Evolutionary conservation across 1,139 yeast species (phyloP).

Genomic region (Starmera stellimalicola): DNA sequence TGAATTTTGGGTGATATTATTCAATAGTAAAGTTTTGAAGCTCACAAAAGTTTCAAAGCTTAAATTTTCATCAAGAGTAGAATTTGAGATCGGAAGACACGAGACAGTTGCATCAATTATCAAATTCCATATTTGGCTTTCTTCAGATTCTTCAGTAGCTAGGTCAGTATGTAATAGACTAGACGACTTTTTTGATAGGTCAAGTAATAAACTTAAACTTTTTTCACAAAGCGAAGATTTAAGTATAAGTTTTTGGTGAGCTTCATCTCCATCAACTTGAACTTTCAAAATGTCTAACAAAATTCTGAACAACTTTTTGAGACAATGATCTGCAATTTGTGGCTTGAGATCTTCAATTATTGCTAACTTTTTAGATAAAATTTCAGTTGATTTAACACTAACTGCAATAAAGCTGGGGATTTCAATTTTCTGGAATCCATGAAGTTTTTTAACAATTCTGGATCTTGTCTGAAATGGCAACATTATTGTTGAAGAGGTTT

Average conservation of each 20-base stretch:
- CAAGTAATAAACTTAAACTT: conserved; percentile 23
- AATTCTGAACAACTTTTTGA: conserved; percentile 29
- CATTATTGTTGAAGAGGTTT: conserved; percentile 40
- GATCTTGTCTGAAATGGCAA: conserved; percentile 53
- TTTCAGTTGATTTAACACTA: conserved; percentile 39
- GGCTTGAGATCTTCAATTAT: conserved; percentile 24
- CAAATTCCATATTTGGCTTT: conserved; percentile 36
- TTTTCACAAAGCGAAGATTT: conserved; percentile 23
- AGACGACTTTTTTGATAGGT: conserved; percentile 19
- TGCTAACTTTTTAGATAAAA: conserved; percentile 30
- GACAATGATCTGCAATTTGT: conserved; percentile 37
- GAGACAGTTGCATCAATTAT: conserved; percentile 34
- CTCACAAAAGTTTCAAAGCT: conserved; percentile 38
- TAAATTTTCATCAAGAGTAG: conserved; percentile 33
- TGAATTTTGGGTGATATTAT: conserved; percentile 23
- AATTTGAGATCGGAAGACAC: conserved; percentile 25
- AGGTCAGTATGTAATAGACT: conserved; percentile 12
- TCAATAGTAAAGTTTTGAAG: conserved; percentile 35
- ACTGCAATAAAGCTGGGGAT: conserved; percentile 63
- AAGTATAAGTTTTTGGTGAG: conserved; percentile 13
- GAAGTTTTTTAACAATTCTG: conserved; percentile 34
- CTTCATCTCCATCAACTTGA: conserved; percentile 30
- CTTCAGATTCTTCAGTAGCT: conserved; percentile 9
- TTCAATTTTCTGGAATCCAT: conserved; percentile 25
- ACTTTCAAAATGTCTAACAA: conserved; percentile 31